phyloP scores from a whole-genome alignment of 106 monocot genomes.

The Agapanthus africanus region DNA sequence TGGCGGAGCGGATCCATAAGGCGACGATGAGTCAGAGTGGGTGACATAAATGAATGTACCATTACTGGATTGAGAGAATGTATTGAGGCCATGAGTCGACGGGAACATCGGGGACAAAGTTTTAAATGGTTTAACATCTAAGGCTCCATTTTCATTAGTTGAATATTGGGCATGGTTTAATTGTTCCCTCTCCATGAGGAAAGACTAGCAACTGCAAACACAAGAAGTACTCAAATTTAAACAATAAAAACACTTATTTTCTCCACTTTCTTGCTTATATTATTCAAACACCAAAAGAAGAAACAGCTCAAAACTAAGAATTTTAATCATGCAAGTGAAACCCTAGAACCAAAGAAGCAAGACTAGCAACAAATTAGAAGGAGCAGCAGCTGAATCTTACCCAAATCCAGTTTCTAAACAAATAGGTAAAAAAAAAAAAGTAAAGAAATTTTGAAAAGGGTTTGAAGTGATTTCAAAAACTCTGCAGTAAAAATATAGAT shows the following conservation, averaged over 20 bases:
- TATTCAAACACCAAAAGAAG: background rate
- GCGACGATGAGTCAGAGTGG: constrained; percentile 21
- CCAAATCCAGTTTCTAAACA: background rate
- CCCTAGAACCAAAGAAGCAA: background rate
- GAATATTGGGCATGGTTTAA: background rate
- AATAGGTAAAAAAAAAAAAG: too few species aligned
- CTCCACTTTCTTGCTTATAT: too few species aligned
- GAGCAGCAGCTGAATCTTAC: background rate
- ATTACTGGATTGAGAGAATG: constrained; percentile 18
- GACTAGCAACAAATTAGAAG: background rate
- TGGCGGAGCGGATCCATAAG: too few species aligned
- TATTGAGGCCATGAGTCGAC: constrained; percentile 35
- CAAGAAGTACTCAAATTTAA: background rate
- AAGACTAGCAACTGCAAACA: constrained; percentile 1
- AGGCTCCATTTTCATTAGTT: constrained; percentile 5
- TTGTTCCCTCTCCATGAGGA: constrained; percentile 7
- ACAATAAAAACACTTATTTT: too few species aligned
- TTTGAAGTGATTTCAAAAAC: too few species aligned
- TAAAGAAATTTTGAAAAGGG: too few species aligned
- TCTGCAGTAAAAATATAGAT: too few species aligned
- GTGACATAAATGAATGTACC: constrained; percentile 51
- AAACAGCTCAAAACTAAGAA: background rate
- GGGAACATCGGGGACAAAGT: constrained; percentile 81
- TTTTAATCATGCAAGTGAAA: background rate
- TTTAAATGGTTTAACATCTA: constrained; percentile 72